phyloP scores from a whole-genome alignment of 2,329 filamentous ascomycete genomes.

The Arachnomyces sp. region DNA sequence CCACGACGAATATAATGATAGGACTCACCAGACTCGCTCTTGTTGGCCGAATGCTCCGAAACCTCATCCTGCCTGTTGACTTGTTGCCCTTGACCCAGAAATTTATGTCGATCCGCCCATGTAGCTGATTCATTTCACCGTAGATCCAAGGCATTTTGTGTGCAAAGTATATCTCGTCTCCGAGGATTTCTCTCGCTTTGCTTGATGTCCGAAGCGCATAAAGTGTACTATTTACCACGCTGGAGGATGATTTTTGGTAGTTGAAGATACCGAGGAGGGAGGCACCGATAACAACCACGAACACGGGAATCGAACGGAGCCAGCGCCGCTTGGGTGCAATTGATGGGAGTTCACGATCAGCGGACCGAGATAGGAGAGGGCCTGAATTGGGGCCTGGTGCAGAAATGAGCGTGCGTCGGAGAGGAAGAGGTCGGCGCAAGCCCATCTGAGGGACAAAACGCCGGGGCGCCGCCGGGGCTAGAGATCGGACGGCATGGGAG shows the following conservation, averaged over 20 bases:
- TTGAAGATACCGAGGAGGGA: slow-evolving; percentile 91
- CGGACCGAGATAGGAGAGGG: slow-evolving; percentile 44
- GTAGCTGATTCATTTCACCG: slow-evolving; percentile 86
- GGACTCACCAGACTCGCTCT: slow-evolving; percentile 50
- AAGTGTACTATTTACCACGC: slow-evolving; percentile 75
- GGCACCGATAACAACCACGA: slow-evolving; percentile 60
- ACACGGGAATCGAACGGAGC: slow-evolving; percentile 70
- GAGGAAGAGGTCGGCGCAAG: slow-evolving; percentile 7
- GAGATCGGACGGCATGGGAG: slow-evolving; percentile 9
- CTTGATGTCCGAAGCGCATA: slow-evolving; percentile 82
- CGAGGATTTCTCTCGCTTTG: slow-evolving; percentile 65
- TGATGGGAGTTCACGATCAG: slow-evolving; percentile 45
- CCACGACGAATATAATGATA: background rate
- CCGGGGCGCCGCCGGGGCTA: slow-evolving; percentile 5
- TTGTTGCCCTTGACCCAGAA: slow-evolving; percentile 80
- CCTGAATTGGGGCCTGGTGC: slow-evolving; percentile 43
- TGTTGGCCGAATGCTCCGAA: slow-evolving; percentile 64
- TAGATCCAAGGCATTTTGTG: slow-evolving; percentile 73
- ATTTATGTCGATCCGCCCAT: slow-evolving; percentile 77
- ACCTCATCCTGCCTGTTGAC: slow-evolving; percentile 64
- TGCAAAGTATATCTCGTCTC: slow-evolving; percentile 78
- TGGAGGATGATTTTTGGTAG: slow-evolving; percentile 91
- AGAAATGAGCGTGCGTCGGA: slow-evolving; percentile 40
- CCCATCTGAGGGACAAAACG: no score
- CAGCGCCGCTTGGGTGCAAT: slow-evolving; percentile 48